A percentile compares a stretch with the other conserved stretches of the same genome.
Evolutionary conservation across 2,329 filamentous ascomycete genomes (phyloP).

Genomic region (Penicillium sp.): DNA sequence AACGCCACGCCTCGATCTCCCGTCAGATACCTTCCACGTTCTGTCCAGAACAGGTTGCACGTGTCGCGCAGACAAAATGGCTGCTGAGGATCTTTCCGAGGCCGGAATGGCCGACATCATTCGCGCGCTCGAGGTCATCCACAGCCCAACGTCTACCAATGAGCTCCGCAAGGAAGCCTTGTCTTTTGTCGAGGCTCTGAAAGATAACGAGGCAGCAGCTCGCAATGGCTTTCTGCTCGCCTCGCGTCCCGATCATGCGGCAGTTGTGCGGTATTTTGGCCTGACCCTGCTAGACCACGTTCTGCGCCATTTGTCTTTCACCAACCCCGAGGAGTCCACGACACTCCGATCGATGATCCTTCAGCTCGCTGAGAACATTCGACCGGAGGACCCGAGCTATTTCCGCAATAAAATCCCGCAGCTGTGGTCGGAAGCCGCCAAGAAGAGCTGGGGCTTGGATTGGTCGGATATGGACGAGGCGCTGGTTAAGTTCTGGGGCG

Average conservation of each 20-base stretch:
- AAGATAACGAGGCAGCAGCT: constrained; percentile 75
- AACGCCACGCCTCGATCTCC: constrained; percentile 1
- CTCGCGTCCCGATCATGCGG: constrained; percentile 70
- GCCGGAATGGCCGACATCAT: constrained; percentile 60
- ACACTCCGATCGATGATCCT: constrained; percentile 76
- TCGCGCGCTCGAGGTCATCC: constrained; percentile 83
- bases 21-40: background rate
- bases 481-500: constrained; percentile 76
- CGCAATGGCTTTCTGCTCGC: constrained; percentile 84
- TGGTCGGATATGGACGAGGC: constrained; percentile 94
- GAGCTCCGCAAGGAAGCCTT: constrained; percentile 80
- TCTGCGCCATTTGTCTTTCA: constrained; percentile 80
- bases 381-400: constrained; percentile 73
- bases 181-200: constrained; percentile 81
- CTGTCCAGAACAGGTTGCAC: background rate
- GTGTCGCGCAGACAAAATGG: constrained; percentile 28
- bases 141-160: constrained; percentile 79
- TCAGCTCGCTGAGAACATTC: constrained; percentile 71
- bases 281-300: constrained; percentile 88
- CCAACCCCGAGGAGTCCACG: constrained; percentile 65
- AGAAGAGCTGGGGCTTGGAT: constrained; percentile 86
- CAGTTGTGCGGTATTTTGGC: constrained; percentile 89
- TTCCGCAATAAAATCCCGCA: constrained; percentile 92
- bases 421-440: constrained; percentile 92
- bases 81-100: constrained; percentile 38